These are phyloP conservation scores for Spiromastix sp. DNA, from an alignment of 2,329 filamentous ascomycete genomes.

Conservation along the genomic window DNA sequence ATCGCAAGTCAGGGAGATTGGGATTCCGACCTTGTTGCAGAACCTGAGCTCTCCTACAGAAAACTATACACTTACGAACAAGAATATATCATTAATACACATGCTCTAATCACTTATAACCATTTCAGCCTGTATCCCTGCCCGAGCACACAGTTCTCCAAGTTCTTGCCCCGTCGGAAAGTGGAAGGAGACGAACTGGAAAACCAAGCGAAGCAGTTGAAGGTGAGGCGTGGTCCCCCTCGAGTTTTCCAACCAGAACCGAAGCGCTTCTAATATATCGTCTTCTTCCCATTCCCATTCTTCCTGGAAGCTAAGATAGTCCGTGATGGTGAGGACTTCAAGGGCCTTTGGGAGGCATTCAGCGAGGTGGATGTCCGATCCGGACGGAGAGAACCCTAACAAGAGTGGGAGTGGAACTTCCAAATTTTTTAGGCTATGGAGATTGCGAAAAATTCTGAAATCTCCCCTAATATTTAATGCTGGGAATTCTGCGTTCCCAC, in stretches of 20 bases:
- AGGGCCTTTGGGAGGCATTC: conserved; percentile 12
- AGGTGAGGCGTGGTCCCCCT: conserved; percentile 9
- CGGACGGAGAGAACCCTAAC: conserved; percentile 8
- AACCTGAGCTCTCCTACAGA: too few species aligned
- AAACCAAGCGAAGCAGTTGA: conserved; percentile 6
- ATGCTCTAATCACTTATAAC: too few species aligned
- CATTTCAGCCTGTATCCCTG: conserved; percentile 2
- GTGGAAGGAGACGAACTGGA: not conserved
- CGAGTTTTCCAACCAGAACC: conserved; percentile 11
- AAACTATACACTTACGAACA: too few species aligned
- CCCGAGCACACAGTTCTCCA: conserved; percentile 2
- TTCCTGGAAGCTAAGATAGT: conserved; percentile 10
- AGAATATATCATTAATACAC: too few species aligned
- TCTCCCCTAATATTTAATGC: conserved; percentile 1
- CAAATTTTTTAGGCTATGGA: conserved; percentile 7
- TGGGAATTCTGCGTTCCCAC: not conserved
- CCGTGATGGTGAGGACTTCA: conserved; percentile 11
- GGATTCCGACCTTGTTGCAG: too few species aligned
- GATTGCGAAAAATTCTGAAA: conserved; percentile 3
- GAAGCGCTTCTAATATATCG: conserved; percentile 6
- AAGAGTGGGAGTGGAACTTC: conserved; percentile 10
- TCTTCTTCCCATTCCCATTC: conserved; percentile 4
- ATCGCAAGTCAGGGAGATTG: too few species aligned
- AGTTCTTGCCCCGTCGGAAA: conserved; percentile 5
- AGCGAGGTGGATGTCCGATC: not conserved